These are phyloP conservation scores for Scutellaria barbata DNA, from an alignment of 257 asterid genomes.

Conservation along the genomic window DNA sequence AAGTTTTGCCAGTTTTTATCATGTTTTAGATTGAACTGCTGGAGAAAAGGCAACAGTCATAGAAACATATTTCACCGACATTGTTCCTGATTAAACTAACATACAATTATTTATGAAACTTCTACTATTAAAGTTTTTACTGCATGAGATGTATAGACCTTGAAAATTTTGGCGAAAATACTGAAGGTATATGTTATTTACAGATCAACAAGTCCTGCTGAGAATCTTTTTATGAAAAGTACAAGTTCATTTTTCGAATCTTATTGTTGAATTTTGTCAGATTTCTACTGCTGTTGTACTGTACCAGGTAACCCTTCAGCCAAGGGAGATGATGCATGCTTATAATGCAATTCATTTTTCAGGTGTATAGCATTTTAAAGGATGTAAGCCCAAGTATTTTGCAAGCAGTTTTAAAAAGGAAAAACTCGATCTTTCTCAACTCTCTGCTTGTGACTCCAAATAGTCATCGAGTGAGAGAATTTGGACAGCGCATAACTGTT, in stretches of 20 bases:
- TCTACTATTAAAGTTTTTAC: not conserved
- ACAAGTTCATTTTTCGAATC: too few species aligned
- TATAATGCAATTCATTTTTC: conserved; percentile 33
- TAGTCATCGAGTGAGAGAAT: conserved; percentile 85
- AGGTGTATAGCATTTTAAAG: conserved; percentile 79
- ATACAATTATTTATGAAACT: not conserved
- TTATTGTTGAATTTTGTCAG: not conserved
- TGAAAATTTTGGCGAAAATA: conserved; percentile 3
- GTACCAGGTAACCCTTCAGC: not conserved
- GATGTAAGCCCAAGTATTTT: conserved; percentile 60
- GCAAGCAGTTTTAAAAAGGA: conserved; percentile 54
- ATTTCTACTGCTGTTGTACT: conserved; percentile 3
- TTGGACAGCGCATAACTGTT: conserved; percentile 65
- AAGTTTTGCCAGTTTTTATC: not conserved
- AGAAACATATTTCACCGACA: not conserved
- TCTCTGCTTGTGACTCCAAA: conserved; percentile 86
- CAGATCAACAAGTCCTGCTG: not conserved
- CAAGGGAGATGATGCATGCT: conserved; percentile 17
- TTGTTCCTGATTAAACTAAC: not conserved
- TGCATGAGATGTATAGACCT: conserved; percentile 15
- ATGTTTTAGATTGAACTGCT: conserved; percentile 7
- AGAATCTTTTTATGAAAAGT: not conserved
- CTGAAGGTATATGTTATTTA: not conserved
- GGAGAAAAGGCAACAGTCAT: not conserved
- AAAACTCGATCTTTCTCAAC: conserved; percentile 66